Percentiles rank a stretch among this genome's conserved stretches.
Conservation (phyloP, 2,329 filamentous ascomycete genomes). For the Fusarium papillatum region DNA sequence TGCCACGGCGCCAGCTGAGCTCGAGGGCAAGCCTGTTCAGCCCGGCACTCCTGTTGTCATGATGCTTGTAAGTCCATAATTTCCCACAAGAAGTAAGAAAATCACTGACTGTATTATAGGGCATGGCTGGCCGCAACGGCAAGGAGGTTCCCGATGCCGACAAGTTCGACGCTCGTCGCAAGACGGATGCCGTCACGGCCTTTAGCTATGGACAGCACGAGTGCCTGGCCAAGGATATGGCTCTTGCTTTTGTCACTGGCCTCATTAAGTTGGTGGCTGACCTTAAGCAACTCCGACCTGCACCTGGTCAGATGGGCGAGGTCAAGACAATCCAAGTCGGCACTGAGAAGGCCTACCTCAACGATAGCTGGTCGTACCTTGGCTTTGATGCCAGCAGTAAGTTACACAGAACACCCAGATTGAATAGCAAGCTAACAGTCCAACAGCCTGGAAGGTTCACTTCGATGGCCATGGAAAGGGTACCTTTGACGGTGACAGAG, state of each 20-base stretch:
- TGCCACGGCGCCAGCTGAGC: conserved; percentile 47
- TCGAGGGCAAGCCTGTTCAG: conserved; percentile 55
- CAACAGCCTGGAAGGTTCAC: conserved; percentile 51
- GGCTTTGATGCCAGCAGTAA: conserved; percentile 61
- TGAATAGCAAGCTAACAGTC: conserved; percentile 31
- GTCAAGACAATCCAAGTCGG: conserved; percentile 59
- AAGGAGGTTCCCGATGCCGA: conserved; percentile 52
- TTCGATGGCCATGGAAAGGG: conserved; percentile 55
- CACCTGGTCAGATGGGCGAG: conserved; percentile 59
- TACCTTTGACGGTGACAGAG: conserved; percentile 48
- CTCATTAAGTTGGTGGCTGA: conserved; percentile 58
- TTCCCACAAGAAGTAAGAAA: rapidly evolving
- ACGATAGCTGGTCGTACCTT: conserved; percentile 63
- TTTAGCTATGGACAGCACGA: conserved; percentile 62
- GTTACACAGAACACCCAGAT: conserved; percentile 20
- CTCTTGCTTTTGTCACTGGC: conserved; percentile 55
- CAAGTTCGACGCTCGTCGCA: conserved; percentile 58
- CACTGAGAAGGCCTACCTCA: conserved; percentile 57
- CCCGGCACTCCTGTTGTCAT: conserved; percentile 56
- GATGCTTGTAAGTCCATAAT: conserved; percentile 52
- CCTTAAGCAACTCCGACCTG: conserved; percentile 59
- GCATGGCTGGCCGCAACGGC: conserved; percentile 54
- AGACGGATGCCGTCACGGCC: conserved; percentile 54
- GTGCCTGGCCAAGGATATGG: conserved; percentile 58
- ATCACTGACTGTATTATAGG: conserved; percentile 45